Evolutionary conservation across 768 basidiomycete genomes (phyloP), one percentile per base, ranked within the genome.

Genomic region (Rhizopogon rudus): DNA sequence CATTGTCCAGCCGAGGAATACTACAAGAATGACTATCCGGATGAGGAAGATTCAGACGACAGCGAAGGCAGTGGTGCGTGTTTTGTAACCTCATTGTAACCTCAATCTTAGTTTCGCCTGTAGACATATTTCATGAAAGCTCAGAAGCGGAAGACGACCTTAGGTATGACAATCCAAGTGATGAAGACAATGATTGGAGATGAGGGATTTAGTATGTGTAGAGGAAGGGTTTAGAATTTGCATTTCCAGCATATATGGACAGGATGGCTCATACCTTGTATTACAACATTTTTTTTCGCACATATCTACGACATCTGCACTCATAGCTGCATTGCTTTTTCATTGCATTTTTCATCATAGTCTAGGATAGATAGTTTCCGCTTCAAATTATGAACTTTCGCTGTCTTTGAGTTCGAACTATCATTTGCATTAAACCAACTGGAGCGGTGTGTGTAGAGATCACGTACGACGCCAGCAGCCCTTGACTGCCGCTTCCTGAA

Each of bases 21-120:
- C 63, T 91, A 90, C 70, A 88, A 81, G 62, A 92, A 92, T 56
- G 89, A 92, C 64, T 92, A 92, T 60, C 89, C 89, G 5, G 88
- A 90, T 28, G 89, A 86, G 48, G 82, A 84, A 40, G 71, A 75
- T 25, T 71, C 73, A 9, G 60, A 71, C 2, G 73, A 73, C 22
- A 72, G 67, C 16, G 73, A 74, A 33, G 71, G 69, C 41, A 77
- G 73, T 63, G 76, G 74, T 74, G 59, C 29, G 61, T 63, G 33
- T 20, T 42, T 42, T 8, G 7, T 45, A 31, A 3, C 44, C 25
- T 51, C 28, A 44, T 55, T 37, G 52, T 41, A 40, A 22, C 51
- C 12, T 52, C 54, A 37, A 58, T 55, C 22, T 20, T 22, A 40
- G 42, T 46, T 39, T 51, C n/a, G 14, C 50, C 51, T 31, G 45